Base-by-base conservation (phyloP, 164 flowering plant genomes). In the Sedum album region DNA sequence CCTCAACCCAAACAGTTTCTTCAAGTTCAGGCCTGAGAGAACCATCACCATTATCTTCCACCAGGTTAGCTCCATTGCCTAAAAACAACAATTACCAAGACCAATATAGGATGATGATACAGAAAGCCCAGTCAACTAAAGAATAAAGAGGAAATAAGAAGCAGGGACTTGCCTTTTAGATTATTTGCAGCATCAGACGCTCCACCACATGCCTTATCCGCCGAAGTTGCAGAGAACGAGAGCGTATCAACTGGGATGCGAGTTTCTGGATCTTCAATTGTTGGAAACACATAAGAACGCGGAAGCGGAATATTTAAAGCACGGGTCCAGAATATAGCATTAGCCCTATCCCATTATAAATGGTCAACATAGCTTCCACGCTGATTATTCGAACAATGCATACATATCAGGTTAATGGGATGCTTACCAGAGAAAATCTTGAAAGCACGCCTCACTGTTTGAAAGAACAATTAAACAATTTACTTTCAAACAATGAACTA, bases 251-350 rank as follows among this genome's bases (percentile, higher is more conserved):
- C 65, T 20, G 68, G 72, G 38, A 57, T 60, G 66, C 71, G n/a
- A 49, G 30, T 74, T 8, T 72, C 84, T 57, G 73, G 76, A 49
- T 70, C 85, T 69, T 69, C 72, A 71, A 33, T 65, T 75, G 74
- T 73, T 55, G 90, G 97, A 79, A 87, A 92, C 66, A 92, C 87
- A 78, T 76, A 91, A 51, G 94, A 77, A 73, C 68, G 85, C 23
- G 97, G 99, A 68, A 90, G 76, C 49, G 99, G 99, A 77, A 90
- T 84, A 78, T 85, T 90, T 76, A 91, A 75, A 68, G 97, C 99
- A 64, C 99, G 93, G 63, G 85, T 82, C 99, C 99, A 95, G 73
- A 95, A 95, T 68, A 95, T 74, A 60, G 97, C 88, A 81, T 95
- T 95, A 62, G 97, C 97, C 99, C 99, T 95, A 72, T 55, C 67